phyloP scores from a whole-genome alignment of 495 filamentous ascomycete genomes.

The Ramalina intermedia region DNA sequence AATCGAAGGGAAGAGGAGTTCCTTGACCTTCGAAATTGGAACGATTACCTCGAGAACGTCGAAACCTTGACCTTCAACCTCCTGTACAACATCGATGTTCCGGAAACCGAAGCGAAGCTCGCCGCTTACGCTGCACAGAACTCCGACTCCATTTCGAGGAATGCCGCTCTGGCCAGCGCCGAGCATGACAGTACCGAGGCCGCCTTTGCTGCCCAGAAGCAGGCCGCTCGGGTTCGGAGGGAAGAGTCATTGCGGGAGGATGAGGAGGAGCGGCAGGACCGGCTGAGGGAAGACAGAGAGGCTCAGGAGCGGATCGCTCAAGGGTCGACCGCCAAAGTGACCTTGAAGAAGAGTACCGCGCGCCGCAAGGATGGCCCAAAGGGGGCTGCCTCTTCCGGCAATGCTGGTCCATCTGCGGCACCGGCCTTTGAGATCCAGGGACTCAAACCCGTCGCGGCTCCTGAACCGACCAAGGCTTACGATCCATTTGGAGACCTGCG shows the following conservation, averaged over 20 bases:
- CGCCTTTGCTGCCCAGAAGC: slow-evolving; percentile 55
- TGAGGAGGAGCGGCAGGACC: slow-evolving; percentile 48
- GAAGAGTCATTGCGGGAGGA: slow-evolving; percentile 42
- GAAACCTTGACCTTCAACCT: slow-evolving; percentile 85
- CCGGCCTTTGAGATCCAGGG: slow-evolving; percentile 50
- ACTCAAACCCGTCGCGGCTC: slow-evolving; percentile 49
- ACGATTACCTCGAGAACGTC: slow-evolving; percentile 88
- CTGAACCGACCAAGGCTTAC: slow-evolving; percentile 65
- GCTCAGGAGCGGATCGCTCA: slow-evolving; percentile 36
- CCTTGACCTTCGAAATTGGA: slow-evolving; percentile 61
- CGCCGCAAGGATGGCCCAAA: slow-evolving; percentile 32
- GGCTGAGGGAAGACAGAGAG: slow-evolving; percentile 45
- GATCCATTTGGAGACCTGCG: slow-evolving; percentile 75
- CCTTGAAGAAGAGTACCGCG: slow-evolving; percentile 53
- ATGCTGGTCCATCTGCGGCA: slow-evolving; percentile 12
- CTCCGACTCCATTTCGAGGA: slow-evolving; percentile 40
- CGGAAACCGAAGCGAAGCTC: slow-evolving; percentile 55
- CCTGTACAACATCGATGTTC: slow-evolving; percentile 53
- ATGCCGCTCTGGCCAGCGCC: slow-evolving; percentile 35
- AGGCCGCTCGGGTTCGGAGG: slow-evolving; percentile 41
- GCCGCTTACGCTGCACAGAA: slow-evolving; percentile 53
- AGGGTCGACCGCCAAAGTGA: slow-evolving; percentile 39
- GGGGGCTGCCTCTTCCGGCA: slow-evolving; percentile 23
- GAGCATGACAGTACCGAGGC: slow-evolving; percentile 41
- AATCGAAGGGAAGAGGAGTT: slow-evolving; percentile 89